These are phyloP conservation scores for Rhodotorula paludigena DNA, from an alignment of 768 basidiomycete genomes.

Conservation along the genomic window DNA sequence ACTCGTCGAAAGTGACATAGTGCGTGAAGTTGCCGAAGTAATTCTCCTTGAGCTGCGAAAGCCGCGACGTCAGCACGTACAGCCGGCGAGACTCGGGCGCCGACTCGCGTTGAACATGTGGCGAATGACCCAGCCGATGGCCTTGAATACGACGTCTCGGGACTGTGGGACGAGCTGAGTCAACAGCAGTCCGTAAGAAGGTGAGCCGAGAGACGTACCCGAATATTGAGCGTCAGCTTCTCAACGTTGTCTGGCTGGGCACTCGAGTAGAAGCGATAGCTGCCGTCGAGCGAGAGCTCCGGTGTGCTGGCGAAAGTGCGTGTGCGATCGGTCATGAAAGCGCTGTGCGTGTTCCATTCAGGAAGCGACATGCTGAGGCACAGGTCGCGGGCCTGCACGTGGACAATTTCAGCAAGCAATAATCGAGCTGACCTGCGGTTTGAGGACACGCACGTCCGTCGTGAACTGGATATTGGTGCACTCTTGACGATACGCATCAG, in stretches of 20 bases:
- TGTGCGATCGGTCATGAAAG: conserved; percentile 61
- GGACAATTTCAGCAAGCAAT: no score
- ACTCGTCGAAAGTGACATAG: conserved; percentile 81
- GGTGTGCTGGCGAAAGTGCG: conserved; percentile 61
- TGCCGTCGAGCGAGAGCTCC: conserved; percentile 58
- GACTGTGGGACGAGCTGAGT: conserved; percentile 48
- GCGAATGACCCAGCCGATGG: conserved; percentile 80
- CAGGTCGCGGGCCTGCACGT: conserved; percentile 49
- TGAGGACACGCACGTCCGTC: conserved; percentile 53
- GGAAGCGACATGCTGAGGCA: conserved; percentile 65
- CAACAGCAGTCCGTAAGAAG: conserved; percentile 9
- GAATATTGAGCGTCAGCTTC: conserved; percentile 63
- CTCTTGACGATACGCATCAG: conserved; percentile 67
- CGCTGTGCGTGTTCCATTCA: conserved; percentile 78
- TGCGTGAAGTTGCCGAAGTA: conserved; percentile 93
- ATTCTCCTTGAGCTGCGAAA: conserved; percentile 56
- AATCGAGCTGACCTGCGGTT: neutral
- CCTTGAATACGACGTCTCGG: conserved; percentile 59
- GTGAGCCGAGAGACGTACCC: conserved; percentile 50
- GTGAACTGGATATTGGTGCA: conserved; percentile 63
- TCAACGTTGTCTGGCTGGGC: conserved; percentile 69
- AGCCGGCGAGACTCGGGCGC: accelerated
- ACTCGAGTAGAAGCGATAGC: conserved; percentile 68
- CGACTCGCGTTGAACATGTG: conserved; percentile 73
- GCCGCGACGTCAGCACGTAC: neutral